Conservation (phyloP, 2,329 filamentous ascomycete genomes). For the Diaporthe longicolla region DNA sequence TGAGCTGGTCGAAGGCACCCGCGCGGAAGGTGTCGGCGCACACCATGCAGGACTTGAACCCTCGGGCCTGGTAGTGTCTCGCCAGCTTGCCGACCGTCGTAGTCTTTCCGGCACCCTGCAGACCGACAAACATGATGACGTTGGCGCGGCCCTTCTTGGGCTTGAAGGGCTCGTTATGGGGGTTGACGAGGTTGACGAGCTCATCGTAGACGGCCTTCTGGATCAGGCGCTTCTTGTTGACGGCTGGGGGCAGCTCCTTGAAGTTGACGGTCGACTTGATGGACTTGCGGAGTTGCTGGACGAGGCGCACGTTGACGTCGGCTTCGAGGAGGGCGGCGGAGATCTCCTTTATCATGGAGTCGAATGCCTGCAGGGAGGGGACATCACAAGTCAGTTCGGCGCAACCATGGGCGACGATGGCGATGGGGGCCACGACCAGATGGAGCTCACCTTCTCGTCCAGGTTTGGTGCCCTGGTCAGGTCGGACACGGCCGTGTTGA, state of each 20-base stretch:
- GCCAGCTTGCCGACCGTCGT: conserved; percentile 98
- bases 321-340: conserved; percentile 95
- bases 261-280: conserved; percentile 95
- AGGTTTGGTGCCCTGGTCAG: conserved; percentile 92
- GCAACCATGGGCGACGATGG: background rate
- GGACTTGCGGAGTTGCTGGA: conserved; percentile 90
- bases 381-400: conserved; percentile 52
- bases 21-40: conserved; percentile 99
- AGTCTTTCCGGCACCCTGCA: conserved; percentile 98
- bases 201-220: conserved; percentile 99
- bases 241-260: conserved; percentile 88
- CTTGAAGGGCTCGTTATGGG: conserved; percentile 94
- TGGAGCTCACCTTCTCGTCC: conserved; percentile 84
- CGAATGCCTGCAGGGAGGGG: conserved; percentile 78
- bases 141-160: conserved; percentile 96
- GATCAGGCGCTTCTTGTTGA: conserved; percentile 98
- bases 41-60: conserved; percentile 93
- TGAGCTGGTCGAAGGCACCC: conserved; percentile 97
- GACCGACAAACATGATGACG: conserved; percentile 99
- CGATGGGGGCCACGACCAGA: background rate
- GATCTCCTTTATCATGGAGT: conserved; percentile 98
- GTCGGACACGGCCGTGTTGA: conserved; percentile 95
- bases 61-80: conserved; percentile 91
- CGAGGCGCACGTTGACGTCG: conserved; percentile 96
- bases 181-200: conserved; percentile 94